Percentiles rank a stretch among this genome's conserved stretches.
Conservation (phyloP, 139 green algal species). For the Trebouxia sp. region DNA sequence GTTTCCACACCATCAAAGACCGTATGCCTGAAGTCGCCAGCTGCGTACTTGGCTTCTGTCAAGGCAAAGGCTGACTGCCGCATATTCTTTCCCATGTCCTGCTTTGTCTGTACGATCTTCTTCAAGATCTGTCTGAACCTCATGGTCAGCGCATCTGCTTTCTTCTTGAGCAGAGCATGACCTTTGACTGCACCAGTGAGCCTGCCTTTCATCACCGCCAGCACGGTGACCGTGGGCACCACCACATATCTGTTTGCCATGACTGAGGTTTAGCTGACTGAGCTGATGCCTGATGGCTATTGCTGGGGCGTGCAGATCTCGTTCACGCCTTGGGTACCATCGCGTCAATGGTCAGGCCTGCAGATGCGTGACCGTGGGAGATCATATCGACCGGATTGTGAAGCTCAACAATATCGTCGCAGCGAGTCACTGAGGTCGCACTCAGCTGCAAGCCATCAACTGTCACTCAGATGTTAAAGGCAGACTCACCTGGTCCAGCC, state of each 20-base stretch:
- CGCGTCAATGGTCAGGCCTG: no score
- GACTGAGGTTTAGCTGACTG: neutral
- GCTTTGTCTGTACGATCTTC: slow-evolving; percentile 94
- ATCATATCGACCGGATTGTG: no score
- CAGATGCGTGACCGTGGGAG: no score
- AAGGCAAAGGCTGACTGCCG: slow-evolving; percentile 90
- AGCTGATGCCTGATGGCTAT: neutral
- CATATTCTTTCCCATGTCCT: slow-evolving; percentile 91
- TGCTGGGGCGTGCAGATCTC: neutral
- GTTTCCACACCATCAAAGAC: slow-evolving; percentile 90
- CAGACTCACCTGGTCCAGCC: no score
- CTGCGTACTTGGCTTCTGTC: slow-evolving; percentile 94
- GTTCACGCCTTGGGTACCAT: neutral
- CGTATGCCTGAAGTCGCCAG: slow-evolving; percentile 94
- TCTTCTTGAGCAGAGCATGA: slow-evolving; percentile 99
- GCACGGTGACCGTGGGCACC: slow-evolving; percentile 90
- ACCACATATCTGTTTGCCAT: slow-evolving; percentile 62
- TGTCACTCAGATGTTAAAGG: no score
- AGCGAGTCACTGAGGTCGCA: no score
- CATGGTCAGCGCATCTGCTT: slow-evolving; percentile 93
- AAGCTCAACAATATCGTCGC: no score
- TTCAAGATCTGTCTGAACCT: slow-evolving; percentile 67
- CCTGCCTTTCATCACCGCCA: slow-evolving; percentile 90
- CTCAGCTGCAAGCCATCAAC: no score
- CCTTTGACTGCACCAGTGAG: slow-evolving; percentile 91